Evolutionary conservation across 495 filamentous ascomycete genomes (phyloP), one percentile per base, ranked within the genome.

Genomic region (Aspergillus diversus): DNA sequence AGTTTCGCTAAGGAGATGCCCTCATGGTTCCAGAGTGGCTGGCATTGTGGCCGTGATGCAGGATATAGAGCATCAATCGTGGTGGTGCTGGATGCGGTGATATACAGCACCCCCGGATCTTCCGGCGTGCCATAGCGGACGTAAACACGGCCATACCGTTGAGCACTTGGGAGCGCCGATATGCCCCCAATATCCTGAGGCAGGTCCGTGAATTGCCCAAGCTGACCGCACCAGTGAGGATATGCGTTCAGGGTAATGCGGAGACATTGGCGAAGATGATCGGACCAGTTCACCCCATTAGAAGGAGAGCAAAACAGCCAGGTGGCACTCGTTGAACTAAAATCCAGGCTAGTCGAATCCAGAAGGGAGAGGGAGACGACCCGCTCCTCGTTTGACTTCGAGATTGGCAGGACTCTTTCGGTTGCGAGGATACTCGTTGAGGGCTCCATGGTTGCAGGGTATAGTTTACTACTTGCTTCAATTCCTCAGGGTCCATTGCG

Each of bases 21-120:
- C 8, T 71, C 69, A 11, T 67, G 67, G 51, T 69, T 61, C 61
- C 69, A 73, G 6, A 77, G 49, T 34, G 66, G 69, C 43, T 75
- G 67, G 4, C 65, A 51, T 8, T 60, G 66, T 5, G 64, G 57
- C 15, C 69, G 66, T 48, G 66, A 68, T n/a, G 66, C 67, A 8
- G 70, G 69, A 52, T 63, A 73, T 2, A 79, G 67, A 4, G 66
- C 63, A 7, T 79, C 63, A 5, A 73, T 51, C 12, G 64, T 65
- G 15, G 71, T 49, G 6, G 55, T 56, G 27, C 65, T 66, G 7
- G 61, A 60, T 3, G 73, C 74, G 17, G 66, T 66, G 59, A 75
- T 34, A 39, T 76, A 79, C 51, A 70, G 69, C 16, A 80, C 66
- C 4, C 77, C 74, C 4, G 75, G 67, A 63, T 80, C 78, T 6